A percentile compares a stretch with the other conserved stretches of the same genome.
Evolutionary conservation across 2,329 filamentous ascomycete genomes (phyloP).

Genomic region (Penicillium sp.): DNA sequence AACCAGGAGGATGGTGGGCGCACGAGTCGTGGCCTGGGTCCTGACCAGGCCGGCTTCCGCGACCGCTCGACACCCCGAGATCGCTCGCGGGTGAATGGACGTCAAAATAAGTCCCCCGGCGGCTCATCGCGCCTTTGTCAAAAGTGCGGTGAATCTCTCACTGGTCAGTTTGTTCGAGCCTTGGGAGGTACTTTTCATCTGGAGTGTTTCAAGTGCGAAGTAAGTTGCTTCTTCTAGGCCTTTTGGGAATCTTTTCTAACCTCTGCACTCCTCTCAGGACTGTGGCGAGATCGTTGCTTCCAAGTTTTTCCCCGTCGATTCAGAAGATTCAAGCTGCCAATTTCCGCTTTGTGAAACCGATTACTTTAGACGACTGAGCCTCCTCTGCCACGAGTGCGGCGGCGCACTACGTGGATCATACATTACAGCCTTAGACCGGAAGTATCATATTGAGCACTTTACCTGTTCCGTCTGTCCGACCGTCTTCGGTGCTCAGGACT

Average conservation of each 20-base stretch:
- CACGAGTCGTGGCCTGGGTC: conserved; percentile 26
- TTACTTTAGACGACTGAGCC: conserved; percentile 84
- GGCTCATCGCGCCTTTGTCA: conserved; percentile 54
- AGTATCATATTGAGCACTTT: conserved; percentile 98
- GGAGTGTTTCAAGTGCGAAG: conserved; percentile 94
- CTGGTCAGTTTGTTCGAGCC: conserved; percentile 90
- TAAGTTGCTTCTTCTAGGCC: conserved; percentile 43
- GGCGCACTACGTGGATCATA: conserved; percentile 91
- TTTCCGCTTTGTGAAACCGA: conserved; percentile 97
- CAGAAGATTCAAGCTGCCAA: conserved; percentile 70
- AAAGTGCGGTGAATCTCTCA: conserved; percentile 79
- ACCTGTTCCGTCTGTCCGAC: conserved; percentile 95
- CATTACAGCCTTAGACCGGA: conserved; percentile 92
- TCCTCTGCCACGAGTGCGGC: conserved; percentile 85
- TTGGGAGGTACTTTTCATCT: conserved; percentile 89
- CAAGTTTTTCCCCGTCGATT: conserved; percentile 96
- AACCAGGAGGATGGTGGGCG: conserved; percentile 26
- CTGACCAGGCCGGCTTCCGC: conserved; percentile 26
- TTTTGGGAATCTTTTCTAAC: conserved; percentile 16
- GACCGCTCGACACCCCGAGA: conserved; percentile 31
- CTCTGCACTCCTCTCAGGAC: conserved; percentile 52
- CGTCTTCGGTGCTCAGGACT: conserved; percentile 95
- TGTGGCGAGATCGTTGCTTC: conserved; percentile 94
- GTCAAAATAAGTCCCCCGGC: conserved; percentile 31
- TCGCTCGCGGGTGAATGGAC: conserved; percentile 31